Evolutionary conservation across 352 stramenopile genomes (phyloP).

Genomic region (Pythium myriotylum): DNA sequence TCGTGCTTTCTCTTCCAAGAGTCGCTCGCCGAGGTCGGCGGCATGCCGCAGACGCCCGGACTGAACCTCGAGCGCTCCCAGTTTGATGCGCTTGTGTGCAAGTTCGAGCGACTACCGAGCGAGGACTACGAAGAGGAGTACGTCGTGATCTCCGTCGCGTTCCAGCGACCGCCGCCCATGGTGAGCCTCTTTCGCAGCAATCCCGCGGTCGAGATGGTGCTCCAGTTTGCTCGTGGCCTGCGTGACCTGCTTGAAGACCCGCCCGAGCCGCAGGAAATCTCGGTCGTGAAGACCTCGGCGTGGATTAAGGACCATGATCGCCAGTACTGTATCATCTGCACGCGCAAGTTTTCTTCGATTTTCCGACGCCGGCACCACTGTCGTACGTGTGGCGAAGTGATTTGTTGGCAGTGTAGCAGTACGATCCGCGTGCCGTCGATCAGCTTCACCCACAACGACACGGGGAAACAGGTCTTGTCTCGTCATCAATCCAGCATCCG

Average conservation of each 20-base stretch:
- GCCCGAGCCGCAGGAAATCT: slow-evolving; percentile 78
- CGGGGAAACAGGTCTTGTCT: slow-evolving; percentile 76
- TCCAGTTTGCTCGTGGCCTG: slow-evolving; percentile 76
- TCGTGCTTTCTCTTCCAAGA: slow-evolving; percentile 88
- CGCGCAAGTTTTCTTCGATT: slow-evolving; percentile 79
- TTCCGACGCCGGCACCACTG: slow-evolving; percentile 89
- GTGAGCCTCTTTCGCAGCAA: slow-evolving; percentile 84
- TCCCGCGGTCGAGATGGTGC: slow-evolving; percentile 81
- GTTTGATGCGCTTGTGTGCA: slow-evolving; percentile 85
- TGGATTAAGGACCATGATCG: slow-evolving; percentile 88
- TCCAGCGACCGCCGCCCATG: slow-evolving; percentile 80
- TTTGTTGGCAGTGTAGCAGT: slow-evolving; percentile 87
- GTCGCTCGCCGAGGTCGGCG: slow-evolving; percentile 77
- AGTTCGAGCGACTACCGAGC: slow-evolving; percentile 75
- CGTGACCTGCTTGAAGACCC: slow-evolving; percentile 80
- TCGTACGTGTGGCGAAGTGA: slow-evolving; percentile 85
- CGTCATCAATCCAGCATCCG: slow-evolving; percentile 82
- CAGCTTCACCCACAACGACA: slow-evolving; percentile 84
- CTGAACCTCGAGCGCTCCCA: slow-evolving; percentile 82
- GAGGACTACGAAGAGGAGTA: slow-evolving; percentile 73
- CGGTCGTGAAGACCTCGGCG: slow-evolving; percentile 76
- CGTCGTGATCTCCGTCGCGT: slow-evolving; percentile 84
- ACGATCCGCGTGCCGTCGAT: slow-evolving; percentile 84
- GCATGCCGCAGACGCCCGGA: slow-evolving; percentile 80
- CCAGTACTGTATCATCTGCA: slow-evolving; percentile 82